Evolutionary conservation across 345 rosid genomes (phyloP).

Genomic region (Aethionema arabicum): DNA sequence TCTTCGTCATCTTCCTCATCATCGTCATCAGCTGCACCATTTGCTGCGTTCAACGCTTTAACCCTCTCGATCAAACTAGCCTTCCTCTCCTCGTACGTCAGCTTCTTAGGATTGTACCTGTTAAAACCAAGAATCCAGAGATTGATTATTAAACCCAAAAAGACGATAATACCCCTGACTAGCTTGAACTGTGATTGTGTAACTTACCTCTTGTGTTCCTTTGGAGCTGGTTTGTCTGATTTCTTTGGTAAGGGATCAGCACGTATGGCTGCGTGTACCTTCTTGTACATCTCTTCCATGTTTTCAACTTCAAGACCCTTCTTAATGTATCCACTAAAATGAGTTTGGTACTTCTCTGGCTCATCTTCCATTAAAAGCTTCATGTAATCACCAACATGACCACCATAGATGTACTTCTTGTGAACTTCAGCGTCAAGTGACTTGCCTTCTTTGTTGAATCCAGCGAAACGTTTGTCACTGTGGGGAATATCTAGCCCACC

Average conservation of each 20-base stretch:
- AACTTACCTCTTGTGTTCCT: conserved; percentile 59
- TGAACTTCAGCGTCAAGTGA: conserved; percentile 62
- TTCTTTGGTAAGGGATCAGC: conserved; percentile 60
- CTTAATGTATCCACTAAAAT: conserved; percentile 59
- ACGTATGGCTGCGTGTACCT: conserved; percentile 74
- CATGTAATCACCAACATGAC: conserved; percentile 61
- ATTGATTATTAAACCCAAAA: background rate
- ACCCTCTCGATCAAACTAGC: conserved; percentile 57
- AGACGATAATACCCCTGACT: background rate
- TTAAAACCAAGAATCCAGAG: background rate
- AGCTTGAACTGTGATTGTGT: too few species aligned
- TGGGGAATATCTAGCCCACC: conserved; percentile 68
- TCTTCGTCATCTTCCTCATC: conserved; percentile 48
- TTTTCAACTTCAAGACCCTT: conserved; percentile 55
- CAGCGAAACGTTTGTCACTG: conserved; percentile 67
- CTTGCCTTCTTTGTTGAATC: conserved; percentile 46
- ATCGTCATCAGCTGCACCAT: conserved; percentile 47
- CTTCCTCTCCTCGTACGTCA: conserved; percentile 67
- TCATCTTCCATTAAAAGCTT: conserved; percentile 64
- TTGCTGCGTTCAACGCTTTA: conserved; percentile 48
- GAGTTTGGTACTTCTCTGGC: conserved; percentile 68
- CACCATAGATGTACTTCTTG: conserved; percentile 52
- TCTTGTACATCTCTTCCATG: conserved; percentile 60
- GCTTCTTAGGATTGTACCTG: conserved; percentile 68
- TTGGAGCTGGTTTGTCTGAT: conserved; percentile 49